Conservation (phyloP, 305 asterid species). For the Petunia hybrid region DNA sequence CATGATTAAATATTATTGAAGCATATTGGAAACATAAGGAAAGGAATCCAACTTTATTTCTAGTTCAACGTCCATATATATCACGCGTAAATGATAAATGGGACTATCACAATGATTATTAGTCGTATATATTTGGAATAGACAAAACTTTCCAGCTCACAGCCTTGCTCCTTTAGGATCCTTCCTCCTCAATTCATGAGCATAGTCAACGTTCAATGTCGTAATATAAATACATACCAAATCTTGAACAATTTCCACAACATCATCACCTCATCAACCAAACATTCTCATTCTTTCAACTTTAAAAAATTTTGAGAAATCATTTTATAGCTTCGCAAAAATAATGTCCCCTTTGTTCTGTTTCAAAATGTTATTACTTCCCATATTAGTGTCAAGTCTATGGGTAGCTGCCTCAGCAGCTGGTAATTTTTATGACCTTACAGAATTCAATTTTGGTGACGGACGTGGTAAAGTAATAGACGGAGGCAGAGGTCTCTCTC, state of each 20-base stretch:
- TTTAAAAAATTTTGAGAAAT: neutral
- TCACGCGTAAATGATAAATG: neutral
- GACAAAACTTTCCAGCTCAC: neutral
- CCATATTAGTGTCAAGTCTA: neutral
- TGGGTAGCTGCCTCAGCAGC: slow-evolving; percentile 35
- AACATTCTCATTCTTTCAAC: neutral
- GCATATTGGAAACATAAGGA: neutral
- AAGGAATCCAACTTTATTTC: neutral
- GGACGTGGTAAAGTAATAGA: slow-evolving; percentile 45
- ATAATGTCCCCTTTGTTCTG: neutral
- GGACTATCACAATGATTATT: neutral
- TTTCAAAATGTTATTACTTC: neutral
- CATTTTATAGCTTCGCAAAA: too few species aligned
- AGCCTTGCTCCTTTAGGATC: neutral
- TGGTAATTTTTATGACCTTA: slow-evolving; percentile 42
- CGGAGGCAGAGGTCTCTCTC: slow-evolving; percentile 46
- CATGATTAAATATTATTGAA: neutral
- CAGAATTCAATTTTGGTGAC: slow-evolving; percentile 46
- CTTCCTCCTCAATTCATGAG: neutral
- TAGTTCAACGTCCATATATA: neutral
- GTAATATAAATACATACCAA: neutral
- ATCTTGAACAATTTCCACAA: neutral
- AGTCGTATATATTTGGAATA: neutral
- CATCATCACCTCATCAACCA: neutral
- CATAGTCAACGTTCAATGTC: neutral